These are phyloP conservation scores for Heracleum sosnowskyi DNA, from an alignment of 129 eudicot species.

Conservation along the genomic window DNA sequence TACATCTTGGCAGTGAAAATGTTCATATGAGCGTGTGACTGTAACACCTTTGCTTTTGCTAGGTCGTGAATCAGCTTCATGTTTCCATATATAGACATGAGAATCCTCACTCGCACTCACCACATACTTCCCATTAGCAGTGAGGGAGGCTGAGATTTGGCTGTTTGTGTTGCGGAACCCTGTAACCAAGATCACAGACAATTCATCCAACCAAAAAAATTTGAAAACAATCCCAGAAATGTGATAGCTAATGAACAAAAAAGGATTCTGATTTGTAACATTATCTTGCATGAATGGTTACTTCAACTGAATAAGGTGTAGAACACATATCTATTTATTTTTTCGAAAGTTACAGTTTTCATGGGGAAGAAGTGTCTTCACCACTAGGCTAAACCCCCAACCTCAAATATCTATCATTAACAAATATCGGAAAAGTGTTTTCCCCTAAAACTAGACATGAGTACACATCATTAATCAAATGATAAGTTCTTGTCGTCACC, in stretches of 20 bases:
- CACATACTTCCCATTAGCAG: constrained; percentile 74
- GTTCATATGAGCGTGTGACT: constrained; percentile 73
- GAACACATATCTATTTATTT: neutral
- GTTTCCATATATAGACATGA: constrained; percentile 85
- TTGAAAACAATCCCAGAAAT: neutral
- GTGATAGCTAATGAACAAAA: neutral
- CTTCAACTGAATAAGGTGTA: neutral
- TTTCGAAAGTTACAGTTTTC: no score
- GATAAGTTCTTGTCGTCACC: neutral
- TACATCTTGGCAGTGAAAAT: constrained; percentile 89
- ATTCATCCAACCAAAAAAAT: neutral
- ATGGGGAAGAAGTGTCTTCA: neutral
- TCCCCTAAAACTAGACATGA: neutral
- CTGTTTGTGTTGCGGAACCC: constrained; percentile 89
- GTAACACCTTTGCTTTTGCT: constrained; percentile 68
- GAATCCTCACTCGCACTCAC: constrained; percentile 95
- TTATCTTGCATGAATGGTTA: neutral
- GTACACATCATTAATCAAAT: neutral
- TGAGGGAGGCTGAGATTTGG: constrained; percentile 81
- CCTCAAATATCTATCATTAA: neutral
- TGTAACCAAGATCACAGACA: constrained; percentile 23
- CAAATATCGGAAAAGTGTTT: neutral
- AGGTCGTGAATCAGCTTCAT: constrained; percentile 75
- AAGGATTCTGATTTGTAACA: neutral
- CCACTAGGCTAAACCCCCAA: neutral